A percentile compares a stretch with the other conserved stretches of the same genome.
These are phyloP conservation scores for Pichia sp. DNA, from an alignment of 1,139 yeast species.

Conservation along the genomic window DNA sequence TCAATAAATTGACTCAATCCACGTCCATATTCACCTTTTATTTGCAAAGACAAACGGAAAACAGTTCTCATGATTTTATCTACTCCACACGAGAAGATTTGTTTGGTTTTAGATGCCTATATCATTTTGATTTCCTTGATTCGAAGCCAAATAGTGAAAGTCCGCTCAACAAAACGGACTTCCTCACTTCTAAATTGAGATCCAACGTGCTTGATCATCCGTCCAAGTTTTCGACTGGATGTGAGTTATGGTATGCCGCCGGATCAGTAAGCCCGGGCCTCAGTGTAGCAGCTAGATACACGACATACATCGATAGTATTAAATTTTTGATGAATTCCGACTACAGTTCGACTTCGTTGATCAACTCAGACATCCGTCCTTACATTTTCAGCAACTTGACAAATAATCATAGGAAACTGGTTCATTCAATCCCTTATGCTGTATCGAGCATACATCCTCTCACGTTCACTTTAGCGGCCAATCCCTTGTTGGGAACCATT, in stretches of 20 bases:
- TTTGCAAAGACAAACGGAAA: conserved; percentile 60
- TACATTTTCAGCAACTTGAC: neutral
- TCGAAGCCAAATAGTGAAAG: neutral
- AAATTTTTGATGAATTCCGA: conserved; percentile 5
- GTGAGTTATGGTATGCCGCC: conserved; percentile 88
- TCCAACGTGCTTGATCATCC: conserved; percentile 11
- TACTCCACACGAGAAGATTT: conserved; percentile 86
- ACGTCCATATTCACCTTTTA: conserved; percentile 57
- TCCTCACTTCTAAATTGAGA: conserved; percentile 1
- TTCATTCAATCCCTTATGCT: conserved; percentile 10
- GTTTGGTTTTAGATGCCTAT: conserved; percentile 74
- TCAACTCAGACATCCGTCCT: conserved; percentile 1
- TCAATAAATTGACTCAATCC: conserved; percentile 20
- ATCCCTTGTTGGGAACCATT: conserved; percentile 86
- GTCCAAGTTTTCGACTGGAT: conserved; percentile 50
- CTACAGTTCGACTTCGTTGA: neutral
- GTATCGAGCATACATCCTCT: conserved; percentile 39
- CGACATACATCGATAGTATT: conserved; percentile 43
- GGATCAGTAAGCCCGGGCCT: conserved; percentile 76
- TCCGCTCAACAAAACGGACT: conserved; percentile 1
- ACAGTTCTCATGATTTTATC: conserved; percentile 65
- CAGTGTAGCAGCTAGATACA: conserved; percentile 76
- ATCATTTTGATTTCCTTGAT: conserved; percentile 44
- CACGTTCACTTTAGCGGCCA: conserved; percentile 78
- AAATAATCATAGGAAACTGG: neutral